Conservation (phyloP, 2,329 filamentous ascomycete species). For the Fusarium decemcellulare region DNA sequence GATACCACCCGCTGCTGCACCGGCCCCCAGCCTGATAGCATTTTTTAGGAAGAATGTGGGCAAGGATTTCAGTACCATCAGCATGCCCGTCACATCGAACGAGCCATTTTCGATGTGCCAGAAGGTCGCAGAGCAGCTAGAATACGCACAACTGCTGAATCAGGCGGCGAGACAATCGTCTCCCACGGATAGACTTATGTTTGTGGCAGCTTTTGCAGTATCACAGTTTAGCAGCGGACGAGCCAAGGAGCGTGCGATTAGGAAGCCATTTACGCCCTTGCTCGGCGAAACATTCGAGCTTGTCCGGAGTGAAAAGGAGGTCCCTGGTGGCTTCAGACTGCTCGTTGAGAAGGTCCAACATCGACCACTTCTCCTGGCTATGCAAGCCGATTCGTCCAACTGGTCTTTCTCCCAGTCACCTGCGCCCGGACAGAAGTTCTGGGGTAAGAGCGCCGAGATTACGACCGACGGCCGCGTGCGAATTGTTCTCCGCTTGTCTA, state of each 20-base stretch:
- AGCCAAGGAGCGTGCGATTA: constrained; percentile 90
- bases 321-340: constrained; percentile 83
- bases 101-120: constrained; percentile 92
- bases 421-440: constrained; percentile 95
- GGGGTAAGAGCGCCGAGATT: constrained; percentile 96
- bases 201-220: constrained; percentile 91
- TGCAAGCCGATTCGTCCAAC: constrained; percentile 87
- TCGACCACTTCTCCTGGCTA: constrained; percentile 91
- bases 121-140: constrained; percentile 89
- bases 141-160: constrained; percentile 90
- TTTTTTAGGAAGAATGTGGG: constrained; percentile 98
- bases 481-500: constrained; percentile 75
- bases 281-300: constrained; percentile 97
- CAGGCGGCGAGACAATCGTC: constrained; percentile 75
- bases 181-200: constrained; percentile 79
- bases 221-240: constrained; percentile 87
- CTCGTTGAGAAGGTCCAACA: constrained; percentile 97
- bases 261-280: constrained; percentile 98
- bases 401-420: constrained; percentile 94
- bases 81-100: constrained; percentile 97
- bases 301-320: constrained; percentile 83
- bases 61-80: constrained; percentile 96
- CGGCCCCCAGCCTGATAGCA: constrained; percentile 91
- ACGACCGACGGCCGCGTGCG: constrained; percentile 91
- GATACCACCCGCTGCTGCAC: constrained; percentile 80